Conservation (phyloP, 169 alveolate species). For the Plasmodium berghei region DNA sequence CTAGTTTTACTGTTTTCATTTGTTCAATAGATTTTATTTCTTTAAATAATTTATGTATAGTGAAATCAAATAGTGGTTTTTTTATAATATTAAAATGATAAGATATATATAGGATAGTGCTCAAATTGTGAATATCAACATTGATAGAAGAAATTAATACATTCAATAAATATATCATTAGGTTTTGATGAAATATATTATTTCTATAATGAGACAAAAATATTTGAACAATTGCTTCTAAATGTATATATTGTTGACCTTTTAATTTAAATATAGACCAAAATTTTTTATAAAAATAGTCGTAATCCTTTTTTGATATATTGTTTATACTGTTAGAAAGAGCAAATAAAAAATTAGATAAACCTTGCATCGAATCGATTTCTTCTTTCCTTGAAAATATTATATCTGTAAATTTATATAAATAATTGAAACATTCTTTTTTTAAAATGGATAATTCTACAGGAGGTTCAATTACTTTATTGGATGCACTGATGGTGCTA, state of each 20-base stretch:
- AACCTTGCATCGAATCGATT: conserved; percentile 54
- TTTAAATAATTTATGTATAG: neutral
- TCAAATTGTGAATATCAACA: conserved; percentile 19
- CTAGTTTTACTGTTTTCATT: neutral
- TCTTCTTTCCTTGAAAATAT: conserved; percentile 38
- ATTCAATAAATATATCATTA: conserved; percentile 16
- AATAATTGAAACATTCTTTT: too few species aligned
- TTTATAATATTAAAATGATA: conserved; percentile 44
- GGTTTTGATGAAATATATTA: conserved; percentile 19
- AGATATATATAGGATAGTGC: conserved; percentile 26
- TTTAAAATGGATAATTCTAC: too few species aligned
- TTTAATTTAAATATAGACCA: conserved; percentile 18
- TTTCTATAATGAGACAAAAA: conserved; percentile 55
- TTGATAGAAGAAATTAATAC: neutral
- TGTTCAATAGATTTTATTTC: conserved; percentile 8
- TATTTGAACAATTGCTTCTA: conserved; percentile 47
- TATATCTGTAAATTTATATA: conserved; percentile 15
- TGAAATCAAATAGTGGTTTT: conserved; percentile 5
- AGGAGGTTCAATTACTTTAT: neutral
- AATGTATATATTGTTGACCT: conserved; percentile 11
- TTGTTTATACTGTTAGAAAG: conserved; percentile 21
- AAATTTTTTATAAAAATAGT: conserved; percentile 34
- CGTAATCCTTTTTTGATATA: conserved; percentile 22
- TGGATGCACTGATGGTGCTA: neutral
- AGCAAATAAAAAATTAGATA: conserved; percentile 48